phyloP scores from a whole-genome alignment of 1,139 yeast genomes.

The Saccharomycopsis phalli region DNA sequence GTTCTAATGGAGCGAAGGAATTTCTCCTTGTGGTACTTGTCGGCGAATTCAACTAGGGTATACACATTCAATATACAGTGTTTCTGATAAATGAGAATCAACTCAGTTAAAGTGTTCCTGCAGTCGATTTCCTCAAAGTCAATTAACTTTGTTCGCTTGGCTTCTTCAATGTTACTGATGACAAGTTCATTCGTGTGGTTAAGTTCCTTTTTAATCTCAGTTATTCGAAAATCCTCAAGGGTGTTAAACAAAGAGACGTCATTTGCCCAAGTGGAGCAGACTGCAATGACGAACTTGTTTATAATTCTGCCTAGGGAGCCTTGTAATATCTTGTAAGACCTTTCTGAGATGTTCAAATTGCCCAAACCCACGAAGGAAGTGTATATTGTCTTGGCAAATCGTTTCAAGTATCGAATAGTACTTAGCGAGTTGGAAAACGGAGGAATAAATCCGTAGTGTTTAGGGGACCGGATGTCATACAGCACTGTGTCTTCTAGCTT shows the following conservation, averaged over 20 bases:
- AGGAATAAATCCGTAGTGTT: conserved; percentile 48
- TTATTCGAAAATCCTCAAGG: conserved; percentile 33
- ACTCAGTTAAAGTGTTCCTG: conserved; percentile 23
- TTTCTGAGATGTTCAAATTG: conserved; percentile 33
- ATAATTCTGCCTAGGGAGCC: conserved; percentile 31
- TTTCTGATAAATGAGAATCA: conserved; percentile 26
- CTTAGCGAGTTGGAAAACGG: conserved; percentile 53
- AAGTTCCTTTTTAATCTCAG: conserved; percentile 16
- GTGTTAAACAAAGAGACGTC: conserved; percentile 37
- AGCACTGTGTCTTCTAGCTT: background rate
- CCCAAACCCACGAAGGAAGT: conserved; percentile 37
- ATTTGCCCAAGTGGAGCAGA: conserved; percentile 41
- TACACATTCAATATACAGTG: conserved; percentile 23
- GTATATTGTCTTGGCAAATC: conserved; percentile 32
- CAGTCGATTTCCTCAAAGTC: conserved; percentile 14
- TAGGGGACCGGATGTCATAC: conserved; percentile 23
- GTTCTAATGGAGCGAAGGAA: conserved; percentile 11
- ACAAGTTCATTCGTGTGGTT: conserved; percentile 15
- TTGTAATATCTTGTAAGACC: conserved; percentile 28
- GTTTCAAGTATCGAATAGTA: conserved; percentile 40
- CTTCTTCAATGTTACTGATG: conserved; percentile 11
- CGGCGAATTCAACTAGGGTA: background rate
- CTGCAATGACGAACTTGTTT: conserved; percentile 37
- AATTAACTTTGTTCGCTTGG: conserved; percentile 9
- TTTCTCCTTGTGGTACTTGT: conserved; percentile 8